Evolutionary conservation across 768 basidiomycete species (phyloP), one percentile per base, ranked within the genome.

Genomic region (Rhizopogon vinicolor): DNA sequence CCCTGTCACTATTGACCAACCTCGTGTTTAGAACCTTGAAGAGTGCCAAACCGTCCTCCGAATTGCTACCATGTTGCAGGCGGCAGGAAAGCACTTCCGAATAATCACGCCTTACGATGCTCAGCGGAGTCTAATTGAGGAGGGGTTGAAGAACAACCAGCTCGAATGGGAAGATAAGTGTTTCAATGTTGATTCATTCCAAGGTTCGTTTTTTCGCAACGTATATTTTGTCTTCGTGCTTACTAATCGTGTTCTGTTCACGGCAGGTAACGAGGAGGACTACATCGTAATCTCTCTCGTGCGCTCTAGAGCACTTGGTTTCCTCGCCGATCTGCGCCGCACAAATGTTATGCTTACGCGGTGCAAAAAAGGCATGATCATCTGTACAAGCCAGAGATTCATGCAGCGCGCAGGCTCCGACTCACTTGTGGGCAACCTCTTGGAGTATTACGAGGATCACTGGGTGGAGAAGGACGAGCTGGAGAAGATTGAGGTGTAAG

Each of bases 321-420:
- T 93, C 60, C 73, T 93, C 35, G 64, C 68, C 14, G 84, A 84
- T 61, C 60, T 77, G 9, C 78, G 86, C 29, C 78, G 91, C 16
- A 86, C 87, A 52, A 93, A 93, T 84, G 91, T 93, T 55, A 91
- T 93, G 89, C 83, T 93, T 7, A 86, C 84, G 45, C 81, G 91
- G 37, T 91, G 86, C 76, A 86, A 87, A 66, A 75, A 71, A 48
- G 86, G 84, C 31, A 92, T 93, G 89, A 83, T 84, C 55, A 86
- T 93, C 60, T 74, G 86, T 51, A 77, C 85, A 19, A 88, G 76
- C 61, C 73, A 74, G 59, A 71, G 72, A 16, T 93, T 92, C 64
- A 72, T 93, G 41, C 60, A 64, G n/a, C 78, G 78, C 9, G 63
- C 68, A 63, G 89, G 82, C 50, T 66, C 71, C n/a, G 59, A 72